Evolutionary conservation across 495 filamentous ascomycete genomes (phyloP).

Genomic region (Astrothelium subdiscretum): DNA sequence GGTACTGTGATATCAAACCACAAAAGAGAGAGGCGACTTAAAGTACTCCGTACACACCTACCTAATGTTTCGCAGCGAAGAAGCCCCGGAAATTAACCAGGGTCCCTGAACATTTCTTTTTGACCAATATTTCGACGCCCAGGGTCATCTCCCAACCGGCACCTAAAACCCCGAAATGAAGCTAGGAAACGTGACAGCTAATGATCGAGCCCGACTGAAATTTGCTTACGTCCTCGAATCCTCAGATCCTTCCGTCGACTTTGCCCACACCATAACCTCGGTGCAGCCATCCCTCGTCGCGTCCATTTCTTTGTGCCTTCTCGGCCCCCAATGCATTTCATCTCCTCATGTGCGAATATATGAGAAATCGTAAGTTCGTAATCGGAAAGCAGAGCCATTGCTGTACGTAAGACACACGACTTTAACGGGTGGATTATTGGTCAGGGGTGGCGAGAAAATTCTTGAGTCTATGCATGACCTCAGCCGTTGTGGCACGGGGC

Average conservation of each 20-base stretch:
- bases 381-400: neutral
- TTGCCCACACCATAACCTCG: neutral
- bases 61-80: neutral
- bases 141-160: neutral
- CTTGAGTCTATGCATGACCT: neutral
- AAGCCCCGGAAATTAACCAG: conserved; percentile 2
- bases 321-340: neutral
- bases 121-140: neutral
- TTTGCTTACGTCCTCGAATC: neutral
- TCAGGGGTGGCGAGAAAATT: neutral
- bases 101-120: neutral
- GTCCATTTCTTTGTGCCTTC: neutral
- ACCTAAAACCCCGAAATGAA: neutral
- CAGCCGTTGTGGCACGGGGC: neutral
- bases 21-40: too few species aligned
- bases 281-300: neutral
- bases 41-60: too few species aligned
- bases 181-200: neutral
- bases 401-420: neutral
- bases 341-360: neutral
- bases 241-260: neutral
- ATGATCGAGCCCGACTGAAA: neutral
- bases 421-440: neutral
- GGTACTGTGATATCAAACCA: too few species aligned
- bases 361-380: neutral